These are phyloP conservation scores for Penicillium herquei DNA, from an alignment of 495 filamentous ascomycete genomes.

Conservation along the genomic window DNA sequence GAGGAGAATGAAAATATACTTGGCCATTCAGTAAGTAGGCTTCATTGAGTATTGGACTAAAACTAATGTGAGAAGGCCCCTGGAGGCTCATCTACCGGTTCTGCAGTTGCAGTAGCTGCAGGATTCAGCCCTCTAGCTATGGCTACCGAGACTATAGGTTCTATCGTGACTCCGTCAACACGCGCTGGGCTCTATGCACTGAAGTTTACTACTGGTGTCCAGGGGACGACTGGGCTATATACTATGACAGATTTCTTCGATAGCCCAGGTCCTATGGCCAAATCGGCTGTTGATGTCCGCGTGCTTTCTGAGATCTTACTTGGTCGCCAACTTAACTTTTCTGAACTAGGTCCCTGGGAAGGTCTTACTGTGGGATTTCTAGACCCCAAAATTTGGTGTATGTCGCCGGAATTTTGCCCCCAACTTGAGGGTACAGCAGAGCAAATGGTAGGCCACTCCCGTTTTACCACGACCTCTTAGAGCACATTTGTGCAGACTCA, in stretches of 20 bases:
- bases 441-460: slow-evolving; percentile 2
- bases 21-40: slow-evolving; percentile 22
- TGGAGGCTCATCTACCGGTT: slow-evolving; percentile 47
- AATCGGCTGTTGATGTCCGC: slow-evolving; percentile 4
- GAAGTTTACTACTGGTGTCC: slow-evolving; percentile 24
- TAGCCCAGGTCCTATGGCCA: slow-evolving; percentile 7
- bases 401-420: not conserved
- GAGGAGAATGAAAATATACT: slow-evolving; percentile 15
- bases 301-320: slow-evolving; percentile 7
- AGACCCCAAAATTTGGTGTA: slow-evolving; percentile 1
- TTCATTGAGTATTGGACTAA: not conserved
- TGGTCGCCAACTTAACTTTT: not conserved
- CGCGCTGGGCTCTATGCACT: slow-evolving; percentile 39
- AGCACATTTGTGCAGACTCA: too few relatives aligned
- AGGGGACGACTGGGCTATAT: slow-evolving; percentile 18
- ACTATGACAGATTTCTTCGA: slow-evolving; percentile 11
- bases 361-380: slow-evolving; percentile 5
- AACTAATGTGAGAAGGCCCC: slow-evolving; percentile 22
- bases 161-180: slow-evolving; percentile 35
- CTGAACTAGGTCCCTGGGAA: not conserved
- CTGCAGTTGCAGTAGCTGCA: slow-evolving; percentile 40
- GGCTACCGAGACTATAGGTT: slow-evolving; percentile 45
- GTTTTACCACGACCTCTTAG: not conserved
- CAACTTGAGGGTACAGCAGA: slow-evolving; percentile 4
- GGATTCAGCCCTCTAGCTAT: slow-evolving; percentile 39